phyloP scores from a whole-genome alignment of 164 flowering plant genomes.

The grape (Vitis vinifera) region ASM3070453v1 NC_081811.1:19995001-19995500 shows the following conservation, averaged over 20 bases:
- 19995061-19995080: neutral
- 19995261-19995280: too few relatives aligned
- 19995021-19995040: constrained; percentile 8
- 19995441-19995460: too few relatives aligned
- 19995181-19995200: constrained; percentile 88
- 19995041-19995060: constrained; percentile 5
- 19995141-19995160: constrained; percentile 95
- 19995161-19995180: constrained; percentile 99
- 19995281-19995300: too few relatives aligned
- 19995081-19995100: constrained; percentile 25
- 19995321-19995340: too few relatives aligned
- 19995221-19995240: neutral
- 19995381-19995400: too few relatives aligned
- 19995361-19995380: too few relatives aligned
- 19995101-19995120: constrained; percentile 86
- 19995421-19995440: too few relatives aligned
- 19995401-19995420: too few relatives aligned
- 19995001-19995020: constrained; percentile 55
- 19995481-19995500: too few relatives aligned
- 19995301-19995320: too few relatives aligned
- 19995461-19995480: too few relatives aligned
- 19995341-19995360: too few relatives aligned
- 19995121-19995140: constrained; percentile 77
- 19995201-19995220: neutral
- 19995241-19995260: neutral